Conservation (phyloP, 2,329 filamentous ascomycete species). For the Rugonectria rugulosa region DNA sequence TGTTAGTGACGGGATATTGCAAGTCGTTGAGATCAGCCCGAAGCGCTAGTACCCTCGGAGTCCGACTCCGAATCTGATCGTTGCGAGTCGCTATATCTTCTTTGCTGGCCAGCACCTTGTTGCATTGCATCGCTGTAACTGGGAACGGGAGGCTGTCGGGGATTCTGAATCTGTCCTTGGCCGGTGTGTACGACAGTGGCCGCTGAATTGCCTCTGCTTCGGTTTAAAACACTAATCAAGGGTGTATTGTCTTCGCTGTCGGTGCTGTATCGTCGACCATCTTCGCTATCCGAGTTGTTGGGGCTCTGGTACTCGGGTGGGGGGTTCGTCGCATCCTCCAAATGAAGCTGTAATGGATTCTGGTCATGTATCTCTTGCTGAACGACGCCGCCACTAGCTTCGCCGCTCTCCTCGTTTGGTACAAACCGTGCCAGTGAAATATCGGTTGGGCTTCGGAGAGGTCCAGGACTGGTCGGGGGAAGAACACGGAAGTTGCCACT, state of each 20-base stretch:
- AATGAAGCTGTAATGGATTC: slow-evolving; percentile 48
- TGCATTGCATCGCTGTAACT: slow-evolving; percentile 80
- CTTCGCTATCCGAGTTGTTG: slow-evolving; percentile 66
- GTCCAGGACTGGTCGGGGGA: slow-evolving; percentile 84
- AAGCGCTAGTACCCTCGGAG: slow-evolving; percentile 7
- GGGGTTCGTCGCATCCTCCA: slow-evolving; percentile 66
- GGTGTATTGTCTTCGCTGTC: slow-evolving; percentile 66
- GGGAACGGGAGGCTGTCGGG: slow-evolving; percentile 71
- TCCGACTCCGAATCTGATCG: slow-evolving; percentile 20
- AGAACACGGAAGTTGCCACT: slow-evolving; percentile 81
- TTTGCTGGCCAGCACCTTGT: slow-evolving; percentile 50
- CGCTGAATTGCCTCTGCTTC: slow-evolving; percentile 59
- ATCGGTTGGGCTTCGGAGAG: slow-evolving; percentile 89
- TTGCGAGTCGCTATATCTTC: slow-evolving; percentile 35
- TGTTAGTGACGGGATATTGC: too few species aligned
- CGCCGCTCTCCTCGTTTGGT: slow-evolving; percentile 74
- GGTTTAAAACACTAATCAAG: slow-evolving; percentile 58
- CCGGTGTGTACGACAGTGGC: slow-evolving; percentile 44
- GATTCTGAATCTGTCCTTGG: slow-evolving; percentile 29
- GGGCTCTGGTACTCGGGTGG: slow-evolving; percentile 78
- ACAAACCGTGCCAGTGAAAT: slow-evolving; percentile 91
- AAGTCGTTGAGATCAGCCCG: too few species aligned
- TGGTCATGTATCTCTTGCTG: slow-evolving; percentile 43
- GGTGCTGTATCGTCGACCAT: slow-evolving; percentile 63
- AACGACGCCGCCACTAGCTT: slow-evolving; percentile 49